phyloP scores from a whole-genome alignment of 208 protist genomes.

The Wallacemonas sp. region DNA sequence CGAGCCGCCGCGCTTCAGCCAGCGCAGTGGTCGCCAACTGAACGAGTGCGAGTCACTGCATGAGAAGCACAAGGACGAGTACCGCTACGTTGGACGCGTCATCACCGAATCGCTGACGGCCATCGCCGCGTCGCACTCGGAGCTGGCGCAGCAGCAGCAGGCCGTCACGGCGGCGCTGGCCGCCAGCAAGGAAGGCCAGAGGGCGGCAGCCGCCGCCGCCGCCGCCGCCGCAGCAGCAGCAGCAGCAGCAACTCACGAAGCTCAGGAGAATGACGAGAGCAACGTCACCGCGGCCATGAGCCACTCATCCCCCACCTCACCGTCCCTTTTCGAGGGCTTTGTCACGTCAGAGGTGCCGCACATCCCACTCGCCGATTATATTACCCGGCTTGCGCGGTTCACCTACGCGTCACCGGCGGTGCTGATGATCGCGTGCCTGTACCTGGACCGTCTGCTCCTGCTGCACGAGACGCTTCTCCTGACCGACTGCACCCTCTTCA shows the following conservation, averaged over 20 bases:
- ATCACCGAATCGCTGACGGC: slow-evolving; percentile 47
- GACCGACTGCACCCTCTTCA: slow-evolving; percentile 56
- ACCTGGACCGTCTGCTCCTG: slow-evolving; percentile 61
- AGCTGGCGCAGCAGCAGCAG: slow-evolving; percentile 5
- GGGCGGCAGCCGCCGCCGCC: neutral
- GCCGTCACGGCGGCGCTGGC: slow-evolving; percentile 5
- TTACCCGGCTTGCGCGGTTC: slow-evolving; percentile 64
- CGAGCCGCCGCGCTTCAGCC: slow-evolving; percentile 36
- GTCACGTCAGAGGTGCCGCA: slow-evolving; percentile 34
- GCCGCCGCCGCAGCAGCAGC: neutral
- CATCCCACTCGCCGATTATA: slow-evolving; percentile 58
- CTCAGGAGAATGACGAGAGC: slow-evolving; percentile 5
- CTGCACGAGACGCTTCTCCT: slow-evolving; percentile 39
- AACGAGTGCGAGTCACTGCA: slow-evolving; percentile 74
- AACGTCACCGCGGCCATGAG: neutral
- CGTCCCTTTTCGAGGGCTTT: slow-evolving; percentile 36
- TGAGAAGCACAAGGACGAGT: slow-evolving; percentile 70
- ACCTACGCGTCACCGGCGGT: slow-evolving; percentile 74
- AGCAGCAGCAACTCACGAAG: neutral
- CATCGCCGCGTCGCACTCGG: slow-evolving; percentile 45
- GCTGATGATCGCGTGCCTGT: slow-evolving; percentile 64
- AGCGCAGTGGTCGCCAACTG: slow-evolving; percentile 41
- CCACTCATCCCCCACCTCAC: neutral
- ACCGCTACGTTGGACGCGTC: slow-evolving; percentile 56
- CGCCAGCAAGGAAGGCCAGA: neutral